phyloP scores from a whole-genome alignment of 2,329 filamentous ascomycete genomes.

The Fusarium protoensiforme region DNA sequence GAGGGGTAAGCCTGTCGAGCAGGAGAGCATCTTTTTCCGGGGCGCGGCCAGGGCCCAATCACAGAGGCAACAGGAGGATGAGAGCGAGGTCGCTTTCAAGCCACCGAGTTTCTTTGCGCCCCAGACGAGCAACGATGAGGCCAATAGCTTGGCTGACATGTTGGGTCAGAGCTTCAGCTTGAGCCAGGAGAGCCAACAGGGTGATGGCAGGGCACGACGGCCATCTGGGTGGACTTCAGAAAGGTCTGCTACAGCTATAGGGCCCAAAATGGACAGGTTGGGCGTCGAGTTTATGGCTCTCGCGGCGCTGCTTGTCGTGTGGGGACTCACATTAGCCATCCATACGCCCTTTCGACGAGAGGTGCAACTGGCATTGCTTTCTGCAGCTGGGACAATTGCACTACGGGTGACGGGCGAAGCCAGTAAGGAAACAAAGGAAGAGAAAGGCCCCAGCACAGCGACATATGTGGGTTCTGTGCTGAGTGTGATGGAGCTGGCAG shows the following conservation, averaged over 20 bases:
- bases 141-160: constrained; percentile 57
- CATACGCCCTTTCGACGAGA: constrained; percentile 42
- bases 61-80: constrained; percentile 19
- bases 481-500: constrained; percentile 47
- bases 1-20: constrained; percentile 56
- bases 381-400: constrained; percentile 44
- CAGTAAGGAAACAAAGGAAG: constrained; percentile 20
- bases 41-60: constrained; percentile 30
- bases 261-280: constrained; percentile 3
- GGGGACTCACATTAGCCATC: constrained; percentile 38
- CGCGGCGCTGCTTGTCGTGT: constrained; percentile 35
- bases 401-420: constrained; percentile 45
- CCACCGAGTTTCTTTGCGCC: constrained; percentile 71
- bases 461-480: constrained; percentile 42
- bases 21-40: constrained; percentile 63
- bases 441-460: constrained; percentile 27
- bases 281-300: constrained; percentile 39
- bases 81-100: constrained; percentile 59
- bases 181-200: constrained; percentile 41
- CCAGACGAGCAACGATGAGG: constrained; percentile 52
- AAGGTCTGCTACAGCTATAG: not conserved
- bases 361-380: constrained; percentile 41
- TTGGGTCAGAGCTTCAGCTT: constrained; percentile 58
- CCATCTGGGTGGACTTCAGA: not conserved
- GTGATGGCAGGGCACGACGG: not conserved